A percentile compares a stretch with the other conserved stretches of the same genome.
Evolutionary conservation across 2,329 filamentous ascomycete genomes (phyloP).

Genomic region (Fusarium pininemorale): DNA sequence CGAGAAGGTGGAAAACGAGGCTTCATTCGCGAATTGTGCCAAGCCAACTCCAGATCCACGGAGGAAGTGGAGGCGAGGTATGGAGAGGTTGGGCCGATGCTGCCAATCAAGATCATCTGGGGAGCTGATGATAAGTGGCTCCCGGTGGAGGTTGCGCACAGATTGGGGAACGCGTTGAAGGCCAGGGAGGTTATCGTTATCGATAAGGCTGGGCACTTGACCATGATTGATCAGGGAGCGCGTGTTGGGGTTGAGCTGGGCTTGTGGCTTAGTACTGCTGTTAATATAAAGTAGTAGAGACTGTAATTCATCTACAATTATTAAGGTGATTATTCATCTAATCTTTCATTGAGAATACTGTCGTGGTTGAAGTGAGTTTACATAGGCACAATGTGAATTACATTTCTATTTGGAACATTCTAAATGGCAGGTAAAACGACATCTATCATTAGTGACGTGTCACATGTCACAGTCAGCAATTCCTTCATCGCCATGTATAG

Average conservation of each 20-base stretch:
- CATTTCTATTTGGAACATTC: no score
- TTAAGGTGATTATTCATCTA: rapidly evolving
- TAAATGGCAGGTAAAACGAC: no score
- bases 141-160: constrained; percentile 48
- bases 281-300: rapidly evolving
- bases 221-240: constrained; percentile 55
- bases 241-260: constrained; percentile 51
- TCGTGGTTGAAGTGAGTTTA: rapidly evolving
- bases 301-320: rapidly evolving
- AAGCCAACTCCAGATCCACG: constrained; percentile 39
- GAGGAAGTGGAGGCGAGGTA: constrained; percentile 51
- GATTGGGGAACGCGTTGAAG: constrained; percentile 42
- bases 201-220: constrained; percentile 52
- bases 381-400: rapidly evolving
- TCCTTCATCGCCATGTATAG: rapidly evolving
- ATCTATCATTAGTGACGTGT: no score
- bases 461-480: rapidly evolving
- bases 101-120: constrained; percentile 56
- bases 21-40: constrained; percentile 53
- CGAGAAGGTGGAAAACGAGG: constrained; percentile 42
- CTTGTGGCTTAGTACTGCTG: constrained; percentile 41
- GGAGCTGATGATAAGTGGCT: constrained; percentile 56
- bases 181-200: constrained; percentile 48
- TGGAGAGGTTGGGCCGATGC: constrained; percentile 44
- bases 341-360: background rate